Base-by-base conservation (phyloP, 176 grass and related monocot species). In the Canna indica region DNA sequence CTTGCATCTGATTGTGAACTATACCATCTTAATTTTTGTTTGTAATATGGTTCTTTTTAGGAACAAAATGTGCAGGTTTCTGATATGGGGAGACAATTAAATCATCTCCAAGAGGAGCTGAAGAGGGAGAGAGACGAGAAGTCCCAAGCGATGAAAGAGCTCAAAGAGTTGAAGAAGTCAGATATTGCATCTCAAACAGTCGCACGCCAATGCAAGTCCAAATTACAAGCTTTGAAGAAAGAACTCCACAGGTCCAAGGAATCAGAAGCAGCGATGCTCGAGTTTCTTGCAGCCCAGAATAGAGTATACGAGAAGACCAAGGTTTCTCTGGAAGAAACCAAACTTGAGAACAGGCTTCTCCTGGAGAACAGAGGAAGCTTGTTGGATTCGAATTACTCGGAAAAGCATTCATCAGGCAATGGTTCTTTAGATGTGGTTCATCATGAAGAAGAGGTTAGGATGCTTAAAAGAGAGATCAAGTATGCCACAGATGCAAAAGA, bases 291-390 rank as follows among this genome's bases (percentile, higher is more conserved):
- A 27, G 58, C 64, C 53, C 86, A 92, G 78, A 93, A 86, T 25
- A 87, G 85, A 70, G 77, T 83, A 62, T 80, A 93, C 58, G 94
- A 85, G 76, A 84, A 84, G 76, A 90, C 81, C 10, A 99, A 88
- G 47, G 80, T 87, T 29, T 87, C 84, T 26, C 80, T 93, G n/a
- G 84, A 89, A 64, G 83, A 90, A 81, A 84, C 86, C 15, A 99
- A 89, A 56, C 45, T 93, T 56, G 79, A 87, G 80, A 99, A 90
- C 52, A 81, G 61, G 69, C 75, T 61, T 0, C 78, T 93, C 2
- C 58, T 75, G 73, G 78, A 88, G 57, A 88, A 36, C 67, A 90
- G 39, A 15, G 87, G 68, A 42, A 85, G 31, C 39, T 73, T 83
- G 71, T 62, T 70, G 47, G 27, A 61, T 45, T 56, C 48, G 22